Evolutionary conservation across 805 yeast species (phyloP).

Genomic region (Pichia ethanolica): DNA sequence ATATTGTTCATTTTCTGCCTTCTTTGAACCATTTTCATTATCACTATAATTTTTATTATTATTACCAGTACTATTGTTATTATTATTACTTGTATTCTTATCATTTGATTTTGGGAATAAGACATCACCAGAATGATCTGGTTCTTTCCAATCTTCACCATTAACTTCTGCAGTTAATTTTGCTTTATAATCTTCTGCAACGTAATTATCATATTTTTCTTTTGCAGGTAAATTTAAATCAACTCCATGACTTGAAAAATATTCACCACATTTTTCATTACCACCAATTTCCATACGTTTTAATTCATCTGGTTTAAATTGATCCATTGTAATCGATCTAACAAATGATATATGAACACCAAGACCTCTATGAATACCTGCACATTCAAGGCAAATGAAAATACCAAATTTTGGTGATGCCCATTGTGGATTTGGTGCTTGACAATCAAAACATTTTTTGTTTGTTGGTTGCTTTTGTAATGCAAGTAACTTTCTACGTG

Average conservation of each 20-base stretch:
- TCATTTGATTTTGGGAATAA: conserved; percentile 16
- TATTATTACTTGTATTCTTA: neutral
- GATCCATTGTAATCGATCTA: conserved; percentile 96
- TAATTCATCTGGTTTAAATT: conserved; percentile 89
- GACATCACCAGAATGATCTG: conserved; percentile 46
- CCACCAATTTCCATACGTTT: conserved; percentile 93
- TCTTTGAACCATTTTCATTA: conserved; percentile 17
- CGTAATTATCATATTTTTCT: conserved; percentile 75
- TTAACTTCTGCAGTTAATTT: conserved; percentile 68
- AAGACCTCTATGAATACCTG: conserved; percentile 90
- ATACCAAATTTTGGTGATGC: conserved; percentile 98
- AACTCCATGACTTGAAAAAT: conserved; percentile 65
- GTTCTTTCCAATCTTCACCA: conserved; percentile 61
- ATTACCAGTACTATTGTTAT: neutral
- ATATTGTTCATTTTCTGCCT: conserved; percentile 68
- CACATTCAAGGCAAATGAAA: conserved; percentile 95
- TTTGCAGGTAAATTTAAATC: conserved; percentile 57
- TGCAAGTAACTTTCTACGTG: conserved; percentile 67
- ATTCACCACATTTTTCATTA: conserved; percentile 64
- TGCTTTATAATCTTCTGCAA: conserved; percentile 92
- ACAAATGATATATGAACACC: conserved; percentile 98
- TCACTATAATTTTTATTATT: neutral
- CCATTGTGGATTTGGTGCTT: conserved; percentile 98
- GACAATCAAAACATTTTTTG: conserved; percentile 89
- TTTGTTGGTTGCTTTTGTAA: conserved; percentile 78